These are phyloP conservation scores for Plantago rigida DNA, from an alignment of 305 asterid genomes.

Conservation along the genomic window DNA sequence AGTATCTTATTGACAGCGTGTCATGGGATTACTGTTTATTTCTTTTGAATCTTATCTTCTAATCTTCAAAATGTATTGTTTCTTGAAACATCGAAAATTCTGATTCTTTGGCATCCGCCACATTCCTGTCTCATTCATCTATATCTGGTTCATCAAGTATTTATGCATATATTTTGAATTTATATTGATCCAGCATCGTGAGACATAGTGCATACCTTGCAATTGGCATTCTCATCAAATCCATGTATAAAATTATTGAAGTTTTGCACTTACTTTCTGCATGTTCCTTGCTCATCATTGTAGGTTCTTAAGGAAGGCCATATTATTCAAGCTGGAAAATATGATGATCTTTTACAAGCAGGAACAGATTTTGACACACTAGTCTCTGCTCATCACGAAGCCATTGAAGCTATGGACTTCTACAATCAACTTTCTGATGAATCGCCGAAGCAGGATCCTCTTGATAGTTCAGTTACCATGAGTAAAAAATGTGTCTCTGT, in stretches of 20 bases:
- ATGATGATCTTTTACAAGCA: slow-evolving; percentile 84
- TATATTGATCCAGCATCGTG: too few species aligned
- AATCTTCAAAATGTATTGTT: too few species aligned
- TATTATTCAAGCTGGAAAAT: slow-evolving; percentile 86
- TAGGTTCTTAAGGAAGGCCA: slow-evolving; percentile 88
- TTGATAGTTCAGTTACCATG: slow-evolving; percentile 44
- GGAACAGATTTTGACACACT: slow-evolving; percentile 86
- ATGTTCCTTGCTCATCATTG: slow-evolving; percentile 21
- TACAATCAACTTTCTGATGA: slow-evolving; percentile 54
- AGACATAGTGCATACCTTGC: slow-evolving; percentile 6
- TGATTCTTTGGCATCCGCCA: too few species aligned
- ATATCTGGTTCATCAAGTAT: too few species aligned
- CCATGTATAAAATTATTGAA: slow-evolving; percentile 1
- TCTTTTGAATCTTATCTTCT: too few species aligned
- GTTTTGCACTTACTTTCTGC: slow-evolving; percentile 15
- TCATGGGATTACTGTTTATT: too few species aligned
- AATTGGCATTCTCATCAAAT: slow-evolving; percentile 7
- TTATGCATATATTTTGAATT: too few species aligned
- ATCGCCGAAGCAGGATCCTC: slow-evolving; percentile 43
- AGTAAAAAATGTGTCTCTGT: slow-evolving; percentile 49
- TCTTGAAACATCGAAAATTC: too few species aligned
- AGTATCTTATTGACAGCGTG: too few species aligned
- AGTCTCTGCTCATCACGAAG: slow-evolving; percentile 93
- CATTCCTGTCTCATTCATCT: too few species aligned
- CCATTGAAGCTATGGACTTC: slow-evolving; percentile 92